phyloP scores from a whole-genome alignment of 768 basidiomycete genomes.

The Lentinula aciculospora region DNA sequence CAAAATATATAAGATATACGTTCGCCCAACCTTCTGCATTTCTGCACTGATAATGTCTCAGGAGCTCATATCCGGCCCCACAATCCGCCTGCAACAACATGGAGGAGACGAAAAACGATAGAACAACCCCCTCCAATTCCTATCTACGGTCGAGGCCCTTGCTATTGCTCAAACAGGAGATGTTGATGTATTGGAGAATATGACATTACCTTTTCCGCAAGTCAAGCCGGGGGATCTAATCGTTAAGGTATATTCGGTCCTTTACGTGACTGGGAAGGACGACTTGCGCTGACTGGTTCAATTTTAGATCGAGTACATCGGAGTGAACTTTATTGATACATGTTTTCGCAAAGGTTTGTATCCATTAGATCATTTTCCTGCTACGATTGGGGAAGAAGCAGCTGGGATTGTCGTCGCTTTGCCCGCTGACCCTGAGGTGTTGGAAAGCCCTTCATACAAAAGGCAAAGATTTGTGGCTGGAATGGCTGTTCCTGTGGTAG shows the following conservation, averaged over 20 bases:
- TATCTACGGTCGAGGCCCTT: background rate
- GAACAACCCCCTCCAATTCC: background rate
- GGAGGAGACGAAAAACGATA: background rate
- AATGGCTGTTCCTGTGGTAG: conserved; percentile 65
- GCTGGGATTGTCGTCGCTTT: conserved; percentile 72
- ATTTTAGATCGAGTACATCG: conserved; percentile 19
- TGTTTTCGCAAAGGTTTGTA: conserved; percentile 76
- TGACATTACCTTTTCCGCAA: conserved; percentile 1
- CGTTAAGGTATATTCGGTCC: background rate
- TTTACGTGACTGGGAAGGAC: no score
- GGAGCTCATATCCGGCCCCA: background rate
- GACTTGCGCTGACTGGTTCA: background rate
- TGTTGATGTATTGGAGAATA: background rate
- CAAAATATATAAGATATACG: no score
- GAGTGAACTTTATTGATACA: conserved; percentile 85
- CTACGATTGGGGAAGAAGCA: conserved; percentile 71
- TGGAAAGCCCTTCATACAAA: conserved; percentile 59
- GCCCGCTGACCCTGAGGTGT: conserved; percentile 58
- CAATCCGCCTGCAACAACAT: background rate
- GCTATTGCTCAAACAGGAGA: background rate
- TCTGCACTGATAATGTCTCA: no score
- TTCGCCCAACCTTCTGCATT: no score
- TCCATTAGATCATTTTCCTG: conserved; percentile 50
- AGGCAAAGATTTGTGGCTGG: conserved; percentile 62
- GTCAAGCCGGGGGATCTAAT: background rate